These are phyloP conservation scores for Collybia sordida DNA, from an alignment of 768 basidiomycete species.

Conservation along the genomic window DNA sequence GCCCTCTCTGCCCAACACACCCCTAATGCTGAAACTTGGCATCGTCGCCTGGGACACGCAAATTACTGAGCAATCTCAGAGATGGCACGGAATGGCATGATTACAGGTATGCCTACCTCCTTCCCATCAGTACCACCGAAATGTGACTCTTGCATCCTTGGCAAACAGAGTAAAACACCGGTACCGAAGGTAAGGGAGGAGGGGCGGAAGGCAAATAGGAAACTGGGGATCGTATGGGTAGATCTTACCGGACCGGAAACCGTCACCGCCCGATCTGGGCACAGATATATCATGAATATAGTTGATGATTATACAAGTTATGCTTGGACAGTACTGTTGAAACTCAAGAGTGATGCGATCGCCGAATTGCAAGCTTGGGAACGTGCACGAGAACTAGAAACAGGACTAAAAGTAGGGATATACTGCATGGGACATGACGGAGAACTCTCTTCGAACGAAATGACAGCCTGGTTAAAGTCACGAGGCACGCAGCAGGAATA, in stretches of 20 bases:
- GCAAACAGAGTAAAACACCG: conserved; percentile 8
- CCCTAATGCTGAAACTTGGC: neutral
- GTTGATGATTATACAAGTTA: conserved; percentile 7
- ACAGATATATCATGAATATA: conserved; percentile 7
- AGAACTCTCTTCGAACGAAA: conserved; percentile 18
- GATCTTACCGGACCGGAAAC: conserved; percentile 7
- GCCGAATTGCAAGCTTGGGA: neutral
- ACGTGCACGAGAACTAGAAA: neutral
- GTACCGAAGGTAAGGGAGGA: neutral
- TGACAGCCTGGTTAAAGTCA: conserved; percentile 15
- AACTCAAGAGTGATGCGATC: neutral
- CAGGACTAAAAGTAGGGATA: conserved; percentile 8
- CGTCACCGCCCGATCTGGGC: neutral
- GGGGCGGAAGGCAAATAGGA: neutral
- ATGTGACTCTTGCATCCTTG: conserved; percentile 33
- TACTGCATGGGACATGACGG: conserved; percentile 17
- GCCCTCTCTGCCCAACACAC: neutral
- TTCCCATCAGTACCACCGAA: conserved; percentile 17
- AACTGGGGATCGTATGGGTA: conserved; percentile 4
- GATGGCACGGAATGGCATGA: neutral
- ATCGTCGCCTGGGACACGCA: neutral
- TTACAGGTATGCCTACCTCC: conserved; percentile 20
- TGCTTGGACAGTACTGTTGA: neutral
- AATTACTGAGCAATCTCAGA: conserved; percentile 5
- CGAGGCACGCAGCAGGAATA: conserved; percentile 12